Conservation (phyloP, 2,329 filamentous ascomycete species). For the Beauveria scarabaeidicola region DNA sequence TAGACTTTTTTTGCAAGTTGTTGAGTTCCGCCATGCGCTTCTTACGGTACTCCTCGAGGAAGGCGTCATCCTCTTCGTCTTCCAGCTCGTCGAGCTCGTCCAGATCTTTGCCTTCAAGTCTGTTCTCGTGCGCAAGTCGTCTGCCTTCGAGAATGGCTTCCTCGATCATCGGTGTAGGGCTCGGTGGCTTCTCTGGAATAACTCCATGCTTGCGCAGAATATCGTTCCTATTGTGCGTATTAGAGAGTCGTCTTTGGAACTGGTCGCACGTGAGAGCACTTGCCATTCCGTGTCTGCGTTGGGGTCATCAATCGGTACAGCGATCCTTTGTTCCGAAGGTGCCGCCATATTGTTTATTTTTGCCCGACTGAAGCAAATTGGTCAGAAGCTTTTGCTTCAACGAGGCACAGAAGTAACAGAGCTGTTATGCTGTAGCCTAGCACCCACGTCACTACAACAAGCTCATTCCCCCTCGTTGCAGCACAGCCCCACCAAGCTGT, state of each 20-base stretch:
- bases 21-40: conserved; percentile 80
- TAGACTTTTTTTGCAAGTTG: conserved; percentile 62
- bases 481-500: conserved; percentile 1
- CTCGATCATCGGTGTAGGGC: conserved; percentile 91
- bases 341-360: conserved; percentile 43
- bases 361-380: neutral
- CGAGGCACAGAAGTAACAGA: neutral
- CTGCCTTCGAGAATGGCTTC: conserved; percentile 83
- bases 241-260: neutral
- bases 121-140: conserved; percentile 78
- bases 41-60: conserved; percentile 78
- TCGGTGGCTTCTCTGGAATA: conserved; percentile 95
- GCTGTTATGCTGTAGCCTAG: conserved; percentile 7
- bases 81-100: conserved; percentile 91
- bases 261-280: conserved; percentile 17
- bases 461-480: neutral
- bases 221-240: conserved; percentile 64
- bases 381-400: neutral
- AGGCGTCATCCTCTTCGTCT: conserved; percentile 89
- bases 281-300: conserved; percentile 98
- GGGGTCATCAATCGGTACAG: conserved; percentile 85
- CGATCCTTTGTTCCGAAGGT: conserved; percentile 54
- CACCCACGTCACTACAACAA: conserved; percentile 5
- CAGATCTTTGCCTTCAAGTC: conserved; percentile 86
- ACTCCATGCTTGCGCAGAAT: conserved; percentile 94